Percentiles rank a stretch among this genome's conserved stretches.
Conservation (phyloP, 164 flowering plant genomes). For the Taxillus chinensis region DNA sequence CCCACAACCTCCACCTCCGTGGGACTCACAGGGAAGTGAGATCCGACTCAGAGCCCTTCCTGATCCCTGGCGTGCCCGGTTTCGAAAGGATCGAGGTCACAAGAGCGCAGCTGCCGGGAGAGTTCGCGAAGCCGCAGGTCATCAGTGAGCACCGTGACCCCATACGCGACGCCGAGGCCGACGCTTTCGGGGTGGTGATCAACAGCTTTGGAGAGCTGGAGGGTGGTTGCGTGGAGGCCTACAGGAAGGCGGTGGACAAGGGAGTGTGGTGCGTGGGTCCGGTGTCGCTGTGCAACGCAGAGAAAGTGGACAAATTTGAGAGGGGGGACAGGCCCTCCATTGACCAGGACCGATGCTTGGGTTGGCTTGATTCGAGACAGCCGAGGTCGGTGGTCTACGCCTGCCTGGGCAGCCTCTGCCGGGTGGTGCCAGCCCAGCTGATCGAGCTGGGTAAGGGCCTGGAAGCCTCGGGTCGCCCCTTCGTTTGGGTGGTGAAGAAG, state of each 20-base stretch:
- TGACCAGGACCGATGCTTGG: constrained; percentile 15
- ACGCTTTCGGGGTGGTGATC: background rate
- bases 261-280: background rate
- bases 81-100: background rate
- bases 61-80: background rate
- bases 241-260: background rate
- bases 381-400: constrained; percentile 35
- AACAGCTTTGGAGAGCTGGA: background rate
- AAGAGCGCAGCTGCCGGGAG: background rate
- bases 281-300: background rate
- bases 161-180: background rate
- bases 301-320: constrained; percentile 18
- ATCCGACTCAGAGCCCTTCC: background rate
- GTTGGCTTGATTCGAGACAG: constrained; percentile 29
- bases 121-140: background rate
- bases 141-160: background rate
- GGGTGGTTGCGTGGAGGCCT: background rate
- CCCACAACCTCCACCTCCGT: background rate
- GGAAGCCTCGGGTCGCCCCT: constrained; percentile 33
- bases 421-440: constrained; percentile 18
- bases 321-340: constrained; percentile 32
- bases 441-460: constrained; percentile 38
- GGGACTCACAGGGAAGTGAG: background rate
- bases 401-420: constrained; percentile 37
- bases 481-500: constrained; percentile 35